Conservation (phyloP, 2,329 filamentous ascomycete species). For the Rutstroemia sp. region DNA sequence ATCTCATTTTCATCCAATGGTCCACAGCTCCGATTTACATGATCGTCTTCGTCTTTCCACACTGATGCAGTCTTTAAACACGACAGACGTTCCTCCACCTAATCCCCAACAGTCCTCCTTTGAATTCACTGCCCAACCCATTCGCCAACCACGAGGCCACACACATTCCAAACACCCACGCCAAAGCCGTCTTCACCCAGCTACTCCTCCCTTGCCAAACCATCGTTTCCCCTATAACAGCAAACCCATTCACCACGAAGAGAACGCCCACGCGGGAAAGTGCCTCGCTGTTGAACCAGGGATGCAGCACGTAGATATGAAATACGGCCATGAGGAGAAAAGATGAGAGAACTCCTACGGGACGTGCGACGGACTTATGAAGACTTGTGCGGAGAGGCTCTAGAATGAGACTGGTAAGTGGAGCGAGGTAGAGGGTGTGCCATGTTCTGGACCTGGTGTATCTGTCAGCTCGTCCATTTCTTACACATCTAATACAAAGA, state of each 20-base stretch:
- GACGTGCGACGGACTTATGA: conserved; percentile 27
- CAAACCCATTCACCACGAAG: conserved; percentile 35
- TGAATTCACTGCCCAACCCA: conserved; percentile 18
- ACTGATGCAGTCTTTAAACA: too few species aligned
- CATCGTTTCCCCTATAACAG: conserved; percentile 28
- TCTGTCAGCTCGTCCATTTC: not conserved
- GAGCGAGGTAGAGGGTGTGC: conserved; percentile 36
- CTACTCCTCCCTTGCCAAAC: conserved; percentile 32
- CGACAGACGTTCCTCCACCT: conserved; percentile 28
- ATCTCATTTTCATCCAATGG: too few species aligned
- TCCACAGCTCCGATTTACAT: too few species aligned
- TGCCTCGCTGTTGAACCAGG: conserved; percentile 29
- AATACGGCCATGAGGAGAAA: conserved; percentile 35
- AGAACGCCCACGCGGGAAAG: conserved; percentile 31
- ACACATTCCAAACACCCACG: conserved; percentile 30
- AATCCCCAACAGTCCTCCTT: conserved; percentile 29
- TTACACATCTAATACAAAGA: not conserved
- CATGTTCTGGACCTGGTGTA: conserved; percentile 32
- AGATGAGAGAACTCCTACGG: conserved; percentile 31
- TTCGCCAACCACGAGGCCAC: conserved; percentile 31
- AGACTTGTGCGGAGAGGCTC: conserved; percentile 30
- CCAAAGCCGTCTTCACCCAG: conserved; percentile 27
- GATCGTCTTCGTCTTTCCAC: too few species aligned
- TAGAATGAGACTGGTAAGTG: conserved; percentile 34
- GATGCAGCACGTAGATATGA: conserved; percentile 33